Base-by-base conservation (phyloP, 2,329 filamentous ascomycete genomes). In the Xylaria sp. region DNA sequence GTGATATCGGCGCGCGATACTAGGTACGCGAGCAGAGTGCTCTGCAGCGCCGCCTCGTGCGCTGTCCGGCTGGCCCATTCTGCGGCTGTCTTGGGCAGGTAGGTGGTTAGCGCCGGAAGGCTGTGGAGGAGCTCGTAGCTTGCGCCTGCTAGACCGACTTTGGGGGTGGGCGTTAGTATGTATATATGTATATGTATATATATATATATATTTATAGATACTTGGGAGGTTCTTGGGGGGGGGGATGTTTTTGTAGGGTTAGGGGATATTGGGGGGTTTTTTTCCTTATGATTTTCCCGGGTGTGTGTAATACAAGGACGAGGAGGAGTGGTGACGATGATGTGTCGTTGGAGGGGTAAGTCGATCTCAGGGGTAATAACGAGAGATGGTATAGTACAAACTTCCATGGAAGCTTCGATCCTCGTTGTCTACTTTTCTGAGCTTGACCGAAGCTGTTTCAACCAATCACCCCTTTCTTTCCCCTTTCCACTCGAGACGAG, bases 81-180 rank as follows among this genome's bases (percentile, higher is more conserved):
- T 1, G 80, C 67, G 0, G 80, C 78, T 0, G 78, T 71, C 1
- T 80, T 67, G 0, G 79, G 78, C n/a, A 93, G 82, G 70, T 94
- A 93, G 0, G 82, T 78, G n/a, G 87, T 80, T 0, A 94, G 85
- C 0, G 81, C 76, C 0, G 90, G 88, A 13, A 95, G 62, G 0
- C 84, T 81, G 42, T 89, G 84, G 0, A 88, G 83, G 22, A 91
- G 83, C 78, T 95, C 92, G 76, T 94, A 94, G 78, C 86, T 90
- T 3, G 86, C 86, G 0, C 84, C 90, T 0, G 91, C 90, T 25
- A 72, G 66, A n/a, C 70, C 70, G 51, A 71, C 68, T 70, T 33
- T 10, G 17, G 2, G 50, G 27, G 20, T 10, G 6, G 33, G 29
- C 13, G 53, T 61, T 58, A 61, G 44, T 42, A 13, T 33, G 3